Percentiles rank a stretch among this genome's conserved stretches.
phyloP scores from a whole-genome alignment of 306 rosid genomes.

The Cucumis melo region DNA sequence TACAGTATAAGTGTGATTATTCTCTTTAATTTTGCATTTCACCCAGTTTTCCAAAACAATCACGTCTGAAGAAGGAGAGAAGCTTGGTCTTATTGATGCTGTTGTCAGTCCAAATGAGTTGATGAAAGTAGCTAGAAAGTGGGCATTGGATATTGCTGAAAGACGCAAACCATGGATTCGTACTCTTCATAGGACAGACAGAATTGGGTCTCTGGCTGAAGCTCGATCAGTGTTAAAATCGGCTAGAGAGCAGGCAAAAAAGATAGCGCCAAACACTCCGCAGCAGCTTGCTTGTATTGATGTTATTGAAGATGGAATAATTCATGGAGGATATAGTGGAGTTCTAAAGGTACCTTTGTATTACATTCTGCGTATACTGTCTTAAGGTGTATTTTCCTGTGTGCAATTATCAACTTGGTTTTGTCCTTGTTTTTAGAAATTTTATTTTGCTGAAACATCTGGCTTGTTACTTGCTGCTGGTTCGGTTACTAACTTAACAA shows the following conservation, averaged over 20 bases:
- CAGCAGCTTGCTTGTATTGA: slow-evolving; percentile 86
- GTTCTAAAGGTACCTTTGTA: slow-evolving; percentile 48
- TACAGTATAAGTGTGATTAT: not conserved
- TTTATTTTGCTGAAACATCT: slow-evolving; percentile 1
- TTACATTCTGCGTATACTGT: not conserved
- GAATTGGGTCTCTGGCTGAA: slow-evolving; percentile 57
- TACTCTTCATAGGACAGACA: slow-evolving; percentile 85
- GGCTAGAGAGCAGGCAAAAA: slow-evolving; percentile 60
- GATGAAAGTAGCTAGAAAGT: slow-evolving; percentile 52
- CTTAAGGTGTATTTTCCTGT: slow-evolving; percentile 4
- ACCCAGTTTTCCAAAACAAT: slow-evolving; percentile 70
- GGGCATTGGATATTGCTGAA: slow-evolving; percentile 79
- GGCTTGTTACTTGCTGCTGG: slow-evolving; percentile 4
- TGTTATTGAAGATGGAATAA: slow-evolving; percentile 72
- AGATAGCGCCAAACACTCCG: slow-evolving; percentile 76
- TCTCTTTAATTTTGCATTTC: not conserved
- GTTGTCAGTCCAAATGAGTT: slow-evolving; percentile 66
- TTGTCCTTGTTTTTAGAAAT: not conserved
- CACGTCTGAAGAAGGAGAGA: slow-evolving; percentile 82
- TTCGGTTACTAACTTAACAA: not conserved
- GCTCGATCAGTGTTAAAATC: slow-evolving; percentile 46
- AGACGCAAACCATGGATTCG: slow-evolving; percentile 73
- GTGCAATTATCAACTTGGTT: not conserved
- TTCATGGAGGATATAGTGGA: slow-evolving; percentile 96
- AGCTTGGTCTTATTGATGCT: slow-evolving; percentile 79